These are phyloP conservation scores for Lophiotrema nucula DNA, from an alignment of 495 filamentous ascomycete genomes.

Conservation along the genomic window DNA sequence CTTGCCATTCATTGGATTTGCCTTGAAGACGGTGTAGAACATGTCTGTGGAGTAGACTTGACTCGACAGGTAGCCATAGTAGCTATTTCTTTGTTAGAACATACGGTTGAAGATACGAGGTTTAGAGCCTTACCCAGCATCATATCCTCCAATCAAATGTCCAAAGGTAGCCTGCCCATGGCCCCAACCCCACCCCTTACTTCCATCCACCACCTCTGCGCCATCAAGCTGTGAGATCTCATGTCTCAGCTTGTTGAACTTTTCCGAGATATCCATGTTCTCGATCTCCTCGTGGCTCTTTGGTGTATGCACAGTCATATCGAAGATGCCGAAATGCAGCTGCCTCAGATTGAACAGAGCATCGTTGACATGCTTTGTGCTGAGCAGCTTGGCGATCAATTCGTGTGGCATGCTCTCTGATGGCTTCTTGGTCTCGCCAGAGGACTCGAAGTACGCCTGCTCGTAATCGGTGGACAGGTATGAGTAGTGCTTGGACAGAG, in stretches of 20 bases:
- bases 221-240: constrained; percentile 66
- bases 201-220: constrained; percentile 55
- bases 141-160: constrained; percentile 70
- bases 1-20: constrained; percentile 65
- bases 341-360: constrained; percentile 67
- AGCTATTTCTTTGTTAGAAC: constrained; percentile 13
- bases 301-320: constrained; percentile 49
- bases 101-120: constrained; percentile 53
- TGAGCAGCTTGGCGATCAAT: constrained; percentile 59
- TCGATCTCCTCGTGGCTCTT: constrained; percentile 39
- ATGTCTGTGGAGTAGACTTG: constrained; percentile 75
- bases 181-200: constrained; percentile 56
- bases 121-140: constrained; percentile 54
- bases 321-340: constrained; percentile 69
- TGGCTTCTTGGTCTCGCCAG: constrained; percentile 44
- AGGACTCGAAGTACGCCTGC: constrained; percentile 53
- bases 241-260: constrained; percentile 44
- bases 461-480: constrained; percentile 61
- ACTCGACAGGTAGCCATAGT: constrained; percentile 66
- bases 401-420: constrained; percentile 59
- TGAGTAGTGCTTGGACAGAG: constrained; percentile 66
- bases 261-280: constrained; percentile 39
- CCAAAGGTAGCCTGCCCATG: constrained; percentile 70
- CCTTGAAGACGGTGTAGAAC: constrained; percentile 75
- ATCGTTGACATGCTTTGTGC: constrained; percentile 69